phyloP scores from a whole-genome alignment of 495 filamentous ascomycete genomes.

The Hyphodiscus hymeniophilus region DNA sequence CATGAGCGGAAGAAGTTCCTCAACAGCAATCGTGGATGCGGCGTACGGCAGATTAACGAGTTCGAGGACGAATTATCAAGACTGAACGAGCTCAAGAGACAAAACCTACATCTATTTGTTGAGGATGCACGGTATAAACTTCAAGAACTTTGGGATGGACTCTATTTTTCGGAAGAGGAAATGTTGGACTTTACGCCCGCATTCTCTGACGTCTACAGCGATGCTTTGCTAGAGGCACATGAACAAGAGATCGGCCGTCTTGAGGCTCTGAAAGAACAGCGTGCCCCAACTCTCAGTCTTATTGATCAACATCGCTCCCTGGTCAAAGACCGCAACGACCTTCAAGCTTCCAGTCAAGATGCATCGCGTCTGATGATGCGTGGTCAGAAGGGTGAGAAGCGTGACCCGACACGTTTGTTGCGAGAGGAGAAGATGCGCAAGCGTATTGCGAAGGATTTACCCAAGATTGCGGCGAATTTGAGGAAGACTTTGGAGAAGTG shows the following conservation, averaged over 20 bases:
- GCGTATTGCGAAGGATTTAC: constrained; percentile 88
- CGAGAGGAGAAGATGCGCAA: constrained; percentile 98
- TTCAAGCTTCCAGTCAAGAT: constrained; percentile 84
- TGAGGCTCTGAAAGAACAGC: constrained; percentile 77
- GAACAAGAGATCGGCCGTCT: constrained; percentile 82
- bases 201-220: constrained; percentile 81
- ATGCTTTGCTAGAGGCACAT: constrained; percentile 76
- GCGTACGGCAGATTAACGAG: constrained; percentile 82
- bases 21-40: constrained; percentile 60
- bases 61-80: constrained; percentile 82
- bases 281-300: constrained; percentile 70
- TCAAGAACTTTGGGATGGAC: constrained; percentile 86
- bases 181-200: constrained; percentile 96
- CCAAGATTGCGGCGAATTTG: constrained; percentile 79
- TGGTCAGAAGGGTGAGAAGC: constrained; percentile 79
- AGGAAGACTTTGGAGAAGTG: constrained; percentile 73
- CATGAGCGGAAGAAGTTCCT: constrained; percentile 77
- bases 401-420: constrained; percentile 90
- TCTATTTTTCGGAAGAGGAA: constrained; percentile 95
- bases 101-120: constrained; percentile 91
- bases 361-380: constrained; percentile 85
- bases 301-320: constrained; percentile 80
- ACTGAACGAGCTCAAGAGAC: constrained; percentile 84
- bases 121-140: constrained; percentile 86
- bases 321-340: constrained; percentile 77